phyloP scores from a whole-genome alignment of 441 rosid genomes.

The Mallotus repandus region DNA sequence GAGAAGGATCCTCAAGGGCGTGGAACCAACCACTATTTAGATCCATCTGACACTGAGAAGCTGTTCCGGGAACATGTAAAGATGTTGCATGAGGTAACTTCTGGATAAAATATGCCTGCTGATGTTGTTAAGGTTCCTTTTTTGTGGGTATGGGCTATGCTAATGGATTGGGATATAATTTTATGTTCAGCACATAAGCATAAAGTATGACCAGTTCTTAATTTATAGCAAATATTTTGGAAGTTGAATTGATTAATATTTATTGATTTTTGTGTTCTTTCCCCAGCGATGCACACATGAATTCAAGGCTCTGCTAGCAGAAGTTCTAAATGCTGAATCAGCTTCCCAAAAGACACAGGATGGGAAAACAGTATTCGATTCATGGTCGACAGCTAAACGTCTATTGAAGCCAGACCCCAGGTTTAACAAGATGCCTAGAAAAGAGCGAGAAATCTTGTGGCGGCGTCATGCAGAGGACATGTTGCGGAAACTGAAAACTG shows the following conservation, averaged over 20 bases:
- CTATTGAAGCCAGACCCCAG: constrained; percentile 72
- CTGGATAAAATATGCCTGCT: not conserved
- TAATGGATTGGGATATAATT: not conserved
- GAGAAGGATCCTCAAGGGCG: constrained; percentile 99
- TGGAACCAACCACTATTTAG: constrained; percentile 72
- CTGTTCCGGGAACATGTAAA: constrained; percentile 91
- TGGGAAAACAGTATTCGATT: constrained; percentile 74
- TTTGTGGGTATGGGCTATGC: not conserved
- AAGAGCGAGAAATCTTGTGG: constrained; percentile 84
- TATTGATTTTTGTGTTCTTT: not conserved
- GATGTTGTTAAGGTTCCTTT: not conserved
- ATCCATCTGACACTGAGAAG: constrained; percentile 78
- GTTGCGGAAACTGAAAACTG: constrained; percentile 53
- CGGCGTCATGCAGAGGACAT: constrained; percentile 69
- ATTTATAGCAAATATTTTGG: too few species aligned
- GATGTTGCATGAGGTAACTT: constrained; percentile 77
- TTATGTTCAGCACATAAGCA: not conserved
- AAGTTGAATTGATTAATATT: too few species aligned
- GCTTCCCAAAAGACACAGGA: constrained; percentile 69
- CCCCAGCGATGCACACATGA: constrained; percentile 65
- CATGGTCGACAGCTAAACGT: constrained; percentile 94
- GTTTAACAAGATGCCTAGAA: constrained; percentile 83
- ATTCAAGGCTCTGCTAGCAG: constrained; percentile 67
- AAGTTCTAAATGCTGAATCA: constrained; percentile 71
- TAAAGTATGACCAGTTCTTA: not conserved